Evolutionary conservation across 495 filamentous ascomycete species (phyloP), one percentile per base, ranked within the genome.

Genomic region (Neohortaea acidophila): DNA sequence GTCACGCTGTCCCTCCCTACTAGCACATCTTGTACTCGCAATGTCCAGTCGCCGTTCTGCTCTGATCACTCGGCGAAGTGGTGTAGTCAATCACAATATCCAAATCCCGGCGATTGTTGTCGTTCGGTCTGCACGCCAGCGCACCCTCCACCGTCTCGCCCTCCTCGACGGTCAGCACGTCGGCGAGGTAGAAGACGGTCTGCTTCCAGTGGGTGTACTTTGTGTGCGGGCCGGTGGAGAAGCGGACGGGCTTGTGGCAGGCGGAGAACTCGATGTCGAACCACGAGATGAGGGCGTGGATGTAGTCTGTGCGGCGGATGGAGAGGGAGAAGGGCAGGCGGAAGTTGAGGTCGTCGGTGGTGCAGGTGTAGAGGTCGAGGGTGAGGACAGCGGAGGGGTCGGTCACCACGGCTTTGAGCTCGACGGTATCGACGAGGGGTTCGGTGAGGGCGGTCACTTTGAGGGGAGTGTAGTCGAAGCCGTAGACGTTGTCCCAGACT

Each of bases 401-500:
- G 43, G 82, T 84, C 41, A 93, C 74, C 37, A 84, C 68, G 26
- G 72, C 72, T 55, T 81, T 81, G 60, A 77, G 59, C 53, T 86
- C 81, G 28, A 85, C 76, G 19, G 76, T 83, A 48, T 84, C 76
- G 35, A 93, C 82, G 19, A 91, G 73, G 5, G 76, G 77, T 51
- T 94, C 85, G 33, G 77, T 79, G 52, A 89, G 72, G 41, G 84
- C 84, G 35, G 75, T 81, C 41, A 72, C 61, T 71, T 57, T 59
- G 69, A 97, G 81, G 15, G 85, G 83, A 43, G 74, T 76, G 66
- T 89, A 94, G 64, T 99, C 76, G 60, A 99, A 99, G 38, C 89
- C 89, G 60, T 94, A 99, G 10, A 99, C 86, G 47, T 94, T 91
- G 56, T 91, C 81, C 89, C 89, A 99, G 68, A 91, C 79, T 83